These are phyloP conservation scores for Cenchrus americanus DNA, from an alignment of 176 grass and related monocot genomes.

Conservation along the genomic window DNA sequence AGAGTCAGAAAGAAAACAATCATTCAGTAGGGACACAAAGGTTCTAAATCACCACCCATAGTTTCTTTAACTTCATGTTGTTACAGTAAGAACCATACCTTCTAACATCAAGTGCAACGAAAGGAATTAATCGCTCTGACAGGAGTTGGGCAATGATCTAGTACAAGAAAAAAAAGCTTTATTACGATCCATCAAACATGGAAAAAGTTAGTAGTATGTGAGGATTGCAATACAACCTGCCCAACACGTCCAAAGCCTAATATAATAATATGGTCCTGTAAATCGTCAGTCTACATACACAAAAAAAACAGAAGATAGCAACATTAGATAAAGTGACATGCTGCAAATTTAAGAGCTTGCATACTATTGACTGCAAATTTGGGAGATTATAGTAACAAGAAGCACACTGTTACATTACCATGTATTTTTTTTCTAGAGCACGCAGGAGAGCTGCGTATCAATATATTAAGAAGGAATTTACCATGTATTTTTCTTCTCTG, in stretches of 20 bases:
- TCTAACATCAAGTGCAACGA: slow-evolving; percentile 95
- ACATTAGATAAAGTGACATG: slow-evolving; percentile 21
- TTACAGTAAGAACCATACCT: slow-evolving; percentile 57
- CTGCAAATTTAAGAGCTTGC: slow-evolving; percentile 20
- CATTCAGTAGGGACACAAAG: not conserved
- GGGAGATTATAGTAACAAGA: slow-evolving; percentile 26
- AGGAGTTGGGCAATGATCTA: slow-evolving; percentile 98
- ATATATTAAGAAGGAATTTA: too few relatives aligned
- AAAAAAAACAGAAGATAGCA: slow-evolving; percentile 43
- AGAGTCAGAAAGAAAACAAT: not conserved
- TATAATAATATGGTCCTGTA: slow-evolving; percentile 99
- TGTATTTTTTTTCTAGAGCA: not conserved
- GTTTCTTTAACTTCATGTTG: slow-evolving; percentile 23
- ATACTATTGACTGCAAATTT: not conserved
- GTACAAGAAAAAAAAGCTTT: slow-evolving; percentile 19
- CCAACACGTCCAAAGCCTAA: slow-evolving; percentile 99
- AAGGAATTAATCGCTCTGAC: slow-evolving; percentile 95
- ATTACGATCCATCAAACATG: slow-evolving; percentile 17
- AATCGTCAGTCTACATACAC: slow-evolving; percentile 83
- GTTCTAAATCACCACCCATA: slow-evolving; percentile 1
- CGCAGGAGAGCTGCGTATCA: too few relatives aligned
- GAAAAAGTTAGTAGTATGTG: slow-evolving; percentile 14
- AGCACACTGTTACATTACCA: not conserved
- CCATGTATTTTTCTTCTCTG: too few relatives aligned
- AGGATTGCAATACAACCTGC: slow-evolving; percentile 66